Percentiles rank a stretch among this genome's conserved stretches.
These are phyloP conservation scores for Microbotryum silenes-acaulis DNA, from an alignment of 1,284 basidiomycete genomes.

Conservation along the genomic window DNA sequence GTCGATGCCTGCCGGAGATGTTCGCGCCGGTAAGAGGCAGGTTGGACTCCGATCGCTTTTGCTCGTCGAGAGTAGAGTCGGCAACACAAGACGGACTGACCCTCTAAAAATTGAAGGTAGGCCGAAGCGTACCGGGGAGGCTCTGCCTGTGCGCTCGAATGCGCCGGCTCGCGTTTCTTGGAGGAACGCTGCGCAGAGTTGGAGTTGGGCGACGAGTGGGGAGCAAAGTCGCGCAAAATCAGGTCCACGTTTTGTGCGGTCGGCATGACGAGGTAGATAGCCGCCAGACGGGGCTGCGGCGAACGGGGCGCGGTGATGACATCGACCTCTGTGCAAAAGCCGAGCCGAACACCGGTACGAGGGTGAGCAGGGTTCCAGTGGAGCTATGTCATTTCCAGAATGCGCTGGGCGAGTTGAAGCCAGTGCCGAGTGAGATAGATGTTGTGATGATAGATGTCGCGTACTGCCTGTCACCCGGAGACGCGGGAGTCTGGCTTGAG, in stretches of 20 bases:
- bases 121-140: conserved; percentile 71
- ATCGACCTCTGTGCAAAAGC: conserved; percentile 42
- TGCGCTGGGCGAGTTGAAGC: neutral
- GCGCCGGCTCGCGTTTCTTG: conserved; percentile 17
- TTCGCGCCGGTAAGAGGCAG: neutral
- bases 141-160: conserved; percentile 15
- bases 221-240: conserved; percentile 70
- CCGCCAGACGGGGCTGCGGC: conserved; percentile 72
- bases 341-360: no score
- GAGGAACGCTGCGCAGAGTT: neutral
- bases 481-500: neutral
- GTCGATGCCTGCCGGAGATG: conserved; percentile 51
- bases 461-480: no score
- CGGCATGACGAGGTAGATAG: conserved; percentile 87
- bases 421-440: neutral
- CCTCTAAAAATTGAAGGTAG: conserved; percentile 91
- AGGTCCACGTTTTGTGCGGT: conserved; percentile 89
- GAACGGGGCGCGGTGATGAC: conserved; percentile 51
- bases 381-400: no score
- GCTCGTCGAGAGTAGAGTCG: no score
- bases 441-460: neutral
- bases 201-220: neutral
- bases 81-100: conserved; percentile 46
- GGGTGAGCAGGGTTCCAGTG: no score
- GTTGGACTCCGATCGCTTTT: no score